A percentile compares a stretch with the other conserved stretches of the same genome.
phyloP scores from a whole-genome alignment of 2,329 filamentous ascomycete species.

The Ophiocordyceps camponoti-saundersi region DNA sequence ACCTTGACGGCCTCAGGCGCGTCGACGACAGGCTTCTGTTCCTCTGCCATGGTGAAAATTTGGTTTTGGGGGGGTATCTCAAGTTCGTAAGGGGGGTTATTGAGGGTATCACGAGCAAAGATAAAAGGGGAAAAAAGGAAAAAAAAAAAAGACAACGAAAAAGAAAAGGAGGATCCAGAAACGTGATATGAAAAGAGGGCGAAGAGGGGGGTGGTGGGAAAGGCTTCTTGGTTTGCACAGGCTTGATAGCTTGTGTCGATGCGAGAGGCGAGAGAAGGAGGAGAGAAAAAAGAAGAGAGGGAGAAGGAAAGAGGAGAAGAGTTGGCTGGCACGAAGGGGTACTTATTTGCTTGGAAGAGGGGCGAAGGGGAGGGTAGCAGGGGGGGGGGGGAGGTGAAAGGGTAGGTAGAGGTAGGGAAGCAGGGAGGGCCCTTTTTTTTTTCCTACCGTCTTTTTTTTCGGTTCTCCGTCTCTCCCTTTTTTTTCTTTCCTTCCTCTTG shows the following conservation, averaged over 20 bases:
- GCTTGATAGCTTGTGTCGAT: constrained; percentile 12
- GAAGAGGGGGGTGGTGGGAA: constrained; percentile 12
- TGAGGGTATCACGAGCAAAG: constrained; percentile 34
- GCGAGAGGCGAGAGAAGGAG: constrained; percentile 7
- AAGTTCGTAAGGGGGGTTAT: constrained; percentile 22
- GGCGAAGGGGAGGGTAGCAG: constrained; percentile 4
- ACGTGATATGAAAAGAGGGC: too few species aligned
- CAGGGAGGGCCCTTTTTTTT: background rate
- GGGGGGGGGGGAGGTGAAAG: constrained; percentile 2
- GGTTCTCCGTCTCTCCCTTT: background rate
- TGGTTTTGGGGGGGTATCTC: constrained; percentile 19
- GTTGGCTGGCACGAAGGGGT: constrained; percentile 10
- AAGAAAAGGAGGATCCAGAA: too few species aligned
- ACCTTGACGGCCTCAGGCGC: constrained; percentile 30
- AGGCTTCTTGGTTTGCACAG: constrained; percentile 10
- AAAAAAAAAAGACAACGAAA: constrained; percentile 12
- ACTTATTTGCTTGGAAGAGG: constrained; percentile 20
- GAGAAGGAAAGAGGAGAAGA: constrained; percentile 15
- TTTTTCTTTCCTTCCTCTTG: background rate
- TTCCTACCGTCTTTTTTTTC: background rate
- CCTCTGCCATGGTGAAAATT: constrained; percentile 51
- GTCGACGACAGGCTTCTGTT: constrained; percentile 45
- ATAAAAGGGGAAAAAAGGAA: constrained; percentile 21
- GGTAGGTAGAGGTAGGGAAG: background rate
- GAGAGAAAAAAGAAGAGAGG: constrained; percentile 10